Base-by-base conservation (phyloP, 2,329 filamentous ascomycete species). In the Dothidotthia symphoricarpi region DNA sequence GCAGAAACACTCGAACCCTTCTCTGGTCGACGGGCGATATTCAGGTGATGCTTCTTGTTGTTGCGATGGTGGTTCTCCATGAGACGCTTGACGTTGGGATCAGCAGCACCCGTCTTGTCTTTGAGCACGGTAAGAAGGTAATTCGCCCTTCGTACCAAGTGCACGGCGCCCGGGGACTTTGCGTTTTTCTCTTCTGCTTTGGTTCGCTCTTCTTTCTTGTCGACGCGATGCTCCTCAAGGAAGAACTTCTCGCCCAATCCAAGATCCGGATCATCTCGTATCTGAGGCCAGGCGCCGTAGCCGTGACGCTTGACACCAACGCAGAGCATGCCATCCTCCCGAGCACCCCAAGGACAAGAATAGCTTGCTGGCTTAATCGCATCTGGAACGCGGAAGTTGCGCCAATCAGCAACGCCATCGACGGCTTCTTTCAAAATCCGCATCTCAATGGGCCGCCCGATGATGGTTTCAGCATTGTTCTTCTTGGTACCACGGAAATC, bases 271-370 rank as follows among this genome's bases (percentile, higher is more conserved):
- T 98, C 93, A 54, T 98, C 93, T 6, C 93, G 84, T 56, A 98
- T 97, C 53, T 90, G 85, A 2, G 85, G 80, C 93, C 93, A 98
- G 3, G 91, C 90, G 39, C 94, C 94, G 60, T 95, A 97, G 2
- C 93, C 93, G 61, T 98, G 91, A 39, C 85, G 82, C 52, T 89
- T 83, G 49, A 98, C 95, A 43, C 93, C 93, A 27, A 97, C 81
- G 39, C 94, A 86, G 31, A 98, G 82, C 93, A 98, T 98, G 34
- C 88, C 93, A 63, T 98, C 93, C 67, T 98, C 93, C 45, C 86
- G 84, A 2, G 88, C 82, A 34, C 90, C 89, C 93, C 93, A 98
- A 16, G 86, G 75, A 59, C 89, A 96, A 29, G 83, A 87, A 68
- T 97, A 98, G 58, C 88, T 85, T 3, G 93, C 89, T 15, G 85